phyloP scores from a whole-genome alignment of 2,329 filamentous ascomycete species.

The Hysterium pulicare region DNA sequence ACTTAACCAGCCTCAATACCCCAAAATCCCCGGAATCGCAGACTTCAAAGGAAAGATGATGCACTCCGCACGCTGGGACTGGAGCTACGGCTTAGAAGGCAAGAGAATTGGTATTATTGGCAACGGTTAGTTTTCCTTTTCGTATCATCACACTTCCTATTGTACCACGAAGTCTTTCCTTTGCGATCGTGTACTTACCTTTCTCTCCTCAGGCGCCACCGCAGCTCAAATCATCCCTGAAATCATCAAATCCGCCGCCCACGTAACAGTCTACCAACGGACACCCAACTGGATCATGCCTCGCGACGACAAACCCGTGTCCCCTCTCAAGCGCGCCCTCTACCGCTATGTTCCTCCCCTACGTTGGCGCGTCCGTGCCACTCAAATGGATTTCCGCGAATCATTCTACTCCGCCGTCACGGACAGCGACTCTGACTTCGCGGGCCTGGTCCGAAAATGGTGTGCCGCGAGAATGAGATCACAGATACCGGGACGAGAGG shows the following conservation, averaged over 20 bases:
- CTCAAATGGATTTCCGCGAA: constrained; percentile 56
- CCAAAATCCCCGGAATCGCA: constrained; percentile 47
- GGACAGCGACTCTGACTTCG: constrained; percentile 39
- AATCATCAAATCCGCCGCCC: constrained; percentile 48
- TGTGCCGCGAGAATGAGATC: constrained; percentile 41
- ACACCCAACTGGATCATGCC: constrained; percentile 60
- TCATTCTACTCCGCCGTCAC: constrained; percentile 44
- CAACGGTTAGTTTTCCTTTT: constrained; percentile 45
- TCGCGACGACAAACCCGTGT: constrained; percentile 48
- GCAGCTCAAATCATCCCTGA: constrained; percentile 59
- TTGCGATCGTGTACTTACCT: not conserved
- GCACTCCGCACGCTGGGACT: constrained; percentile 60
- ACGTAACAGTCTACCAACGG: constrained; percentile 55
- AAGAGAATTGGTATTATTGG: constrained; percentile 60
- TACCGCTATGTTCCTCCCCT: constrained; percentile 52
- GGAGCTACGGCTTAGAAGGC: constrained; percentile 52
- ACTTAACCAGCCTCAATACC: constrained; percentile 53
- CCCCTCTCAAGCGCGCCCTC: constrained; percentile 40
- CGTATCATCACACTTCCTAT: not conserved
- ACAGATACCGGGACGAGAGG: constrained; percentile 47
- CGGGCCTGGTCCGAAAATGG: constrained; percentile 39
- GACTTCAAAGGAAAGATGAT: constrained; percentile 52
- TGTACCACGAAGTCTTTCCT: no score
- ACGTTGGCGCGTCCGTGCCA: constrained; percentile 49
- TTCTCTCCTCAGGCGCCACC: constrained; percentile 46